Base-by-base conservation (phyloP, 1,139 yeast species). In the Protomyces macrosporus region DNA sequence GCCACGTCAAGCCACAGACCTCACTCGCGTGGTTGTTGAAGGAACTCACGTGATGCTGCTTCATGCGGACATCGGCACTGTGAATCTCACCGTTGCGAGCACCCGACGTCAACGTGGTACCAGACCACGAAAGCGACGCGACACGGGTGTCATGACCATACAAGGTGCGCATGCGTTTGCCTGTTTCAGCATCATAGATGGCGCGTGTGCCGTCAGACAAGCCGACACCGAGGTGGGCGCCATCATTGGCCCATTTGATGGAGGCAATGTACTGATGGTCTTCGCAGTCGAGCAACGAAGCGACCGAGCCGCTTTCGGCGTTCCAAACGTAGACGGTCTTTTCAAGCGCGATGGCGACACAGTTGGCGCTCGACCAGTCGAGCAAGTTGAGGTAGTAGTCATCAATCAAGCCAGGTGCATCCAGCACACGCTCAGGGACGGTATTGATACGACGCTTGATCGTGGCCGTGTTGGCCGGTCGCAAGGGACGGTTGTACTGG, bases 351-450 rank as follows among this genome's bases (percentile, higher is more conserved):
- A 95, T 88, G 0, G 97, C 98, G 53, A 95, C 79, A 64, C 87
- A 79, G 74, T 93, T 90, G 42, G 85, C 84, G 71, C 79, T 78
- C 3, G 97, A 90, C 98, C 98, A 93, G 67, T 93, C 85, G 65
- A 93, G 76, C 62, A 93, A 78, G 73, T 90, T 91, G 64, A 91
- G 80, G 74, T 93, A 93, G 74, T 90, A 95, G 76, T 93, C 98
- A 74, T 93, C 97, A 45, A 87, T 82, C 65, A 91, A 81, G 0
- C 97, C 97, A 0, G 98, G 99, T 0, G 98, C 98, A 76, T 93
- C 99, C 56, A 93, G 79, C 1, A 93, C 96, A 69, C 96, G 82
- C 70, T 90, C 97, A 0, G 98, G 98, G 14, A 90, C 90, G 0
- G 90, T 84, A 12, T 96, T 90, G 53, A 93, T 82, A 70, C 86